Percentiles rank a stretch among this genome's conserved stretches.
These are phyloP conservation scores for Bipolaris victoriae DNA, from an alignment of 2,329 filamentous ascomycete genomes.

Conservation along the genomic window DNA sequence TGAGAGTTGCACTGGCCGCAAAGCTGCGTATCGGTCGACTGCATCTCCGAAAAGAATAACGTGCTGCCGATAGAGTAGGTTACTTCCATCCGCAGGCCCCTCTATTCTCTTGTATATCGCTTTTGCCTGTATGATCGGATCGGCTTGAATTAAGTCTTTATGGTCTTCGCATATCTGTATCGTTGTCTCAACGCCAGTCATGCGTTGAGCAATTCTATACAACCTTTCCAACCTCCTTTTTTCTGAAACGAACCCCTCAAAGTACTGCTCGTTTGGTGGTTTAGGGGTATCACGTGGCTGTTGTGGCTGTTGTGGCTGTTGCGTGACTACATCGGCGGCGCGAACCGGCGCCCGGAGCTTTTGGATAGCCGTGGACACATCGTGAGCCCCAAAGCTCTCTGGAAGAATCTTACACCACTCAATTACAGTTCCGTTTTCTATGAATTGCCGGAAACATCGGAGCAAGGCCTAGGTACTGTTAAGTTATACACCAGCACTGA, in stretches of 20 bases:
- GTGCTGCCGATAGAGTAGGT: background rate
- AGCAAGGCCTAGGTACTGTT: background rate
- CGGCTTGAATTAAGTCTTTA: background rate
- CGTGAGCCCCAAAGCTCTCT: background rate
- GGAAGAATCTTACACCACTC: conserved; percentile 1
- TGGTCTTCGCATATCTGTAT: background rate
- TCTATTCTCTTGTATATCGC: background rate
- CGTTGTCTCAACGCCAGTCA: background rate
- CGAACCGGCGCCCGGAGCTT: background rate
- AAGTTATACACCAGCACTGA: background rate
- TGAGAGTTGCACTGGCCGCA: background rate
- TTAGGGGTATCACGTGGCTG: background rate
- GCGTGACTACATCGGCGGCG: background rate
- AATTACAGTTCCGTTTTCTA: background rate
- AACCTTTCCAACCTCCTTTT: background rate
- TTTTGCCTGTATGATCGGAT: background rate
- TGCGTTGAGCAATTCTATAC: background rate
- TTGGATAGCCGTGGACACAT: background rate
- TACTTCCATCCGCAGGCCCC: background rate
- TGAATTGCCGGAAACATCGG: background rate
- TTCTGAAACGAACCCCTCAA: background rate
- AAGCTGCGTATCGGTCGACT: background rate
- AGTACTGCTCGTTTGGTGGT: conserved; percentile 1
- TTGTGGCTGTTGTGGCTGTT: background rate
- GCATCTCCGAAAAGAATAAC: background rate